phyloP scores from a whole-genome alignment of 495 filamentous ascomycete genomes.

The Cetradonia linearis region DNA sequence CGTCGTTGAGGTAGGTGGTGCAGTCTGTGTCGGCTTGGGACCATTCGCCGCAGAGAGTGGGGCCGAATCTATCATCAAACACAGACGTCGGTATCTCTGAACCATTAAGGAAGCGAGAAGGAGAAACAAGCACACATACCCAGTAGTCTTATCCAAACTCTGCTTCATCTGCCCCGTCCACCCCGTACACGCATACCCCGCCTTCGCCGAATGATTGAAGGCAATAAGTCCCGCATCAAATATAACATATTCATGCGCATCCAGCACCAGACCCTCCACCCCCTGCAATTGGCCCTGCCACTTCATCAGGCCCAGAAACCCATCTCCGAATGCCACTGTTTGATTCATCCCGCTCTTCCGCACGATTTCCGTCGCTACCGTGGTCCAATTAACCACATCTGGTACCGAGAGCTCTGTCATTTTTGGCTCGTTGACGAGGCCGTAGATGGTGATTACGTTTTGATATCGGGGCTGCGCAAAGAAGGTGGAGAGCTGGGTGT shows the following conservation, averaged over 20 bases:
- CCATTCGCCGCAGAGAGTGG: conserved; percentile 97
- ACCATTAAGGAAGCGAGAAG: no score
- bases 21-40: conserved; percentile 98
- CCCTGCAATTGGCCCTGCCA: conserved; percentile 62
- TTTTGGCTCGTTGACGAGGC: conserved; percentile 75
- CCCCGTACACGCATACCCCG: conserved; percentile 72
- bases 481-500: conserved; percentile 69
- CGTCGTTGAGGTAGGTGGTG: conserved; percentile 76
- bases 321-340: conserved; percentile 67
- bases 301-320: conserved; percentile 68
- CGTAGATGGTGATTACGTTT: conserved; percentile 76
- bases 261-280: conserved; percentile 53
- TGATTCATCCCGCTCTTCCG: conserved; percentile 59
- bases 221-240: conserved; percentile 71
- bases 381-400: conserved; percentile 61
- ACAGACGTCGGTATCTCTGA: background rate
- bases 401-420: conserved; percentile 54
- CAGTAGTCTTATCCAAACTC: conserved; percentile 60
- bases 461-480: conserved; percentile 78
- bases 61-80: conserved; percentile 57
- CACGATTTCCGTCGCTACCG: conserved; percentile 50
- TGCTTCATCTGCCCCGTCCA: conserved; percentile 71
- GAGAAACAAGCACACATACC: no score
- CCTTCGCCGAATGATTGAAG: conserved; percentile 60
- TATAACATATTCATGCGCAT: conserved; percentile 90